phyloP scores from a whole-genome alignment of 2,329 filamentous ascomycete genomes.

The Ascomycota sp. region DNA sequence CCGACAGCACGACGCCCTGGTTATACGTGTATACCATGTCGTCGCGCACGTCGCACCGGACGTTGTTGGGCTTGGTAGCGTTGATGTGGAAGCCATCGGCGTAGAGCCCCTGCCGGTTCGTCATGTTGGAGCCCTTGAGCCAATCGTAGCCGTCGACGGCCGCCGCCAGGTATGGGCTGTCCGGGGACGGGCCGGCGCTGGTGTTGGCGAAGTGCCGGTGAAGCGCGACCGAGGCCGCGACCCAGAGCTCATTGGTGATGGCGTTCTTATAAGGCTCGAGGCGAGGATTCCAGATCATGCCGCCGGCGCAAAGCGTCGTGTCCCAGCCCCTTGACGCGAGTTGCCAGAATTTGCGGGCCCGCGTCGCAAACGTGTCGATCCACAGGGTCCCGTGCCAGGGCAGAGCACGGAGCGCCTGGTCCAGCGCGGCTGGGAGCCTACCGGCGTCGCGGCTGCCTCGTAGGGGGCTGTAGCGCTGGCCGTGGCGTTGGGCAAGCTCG shows the following conservation, averaged over 20 bases:
- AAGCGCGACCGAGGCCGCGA: conserved; percentile 69
- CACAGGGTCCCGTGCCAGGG: conserved; percentile 62
- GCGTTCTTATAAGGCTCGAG: conserved; percentile 80
- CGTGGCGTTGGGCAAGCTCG: conserved; percentile 53
- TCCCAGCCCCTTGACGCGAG: conserved; percentile 64
- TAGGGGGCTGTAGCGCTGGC: conserved; percentile 32
- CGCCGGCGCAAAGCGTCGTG: conserved; percentile 55
- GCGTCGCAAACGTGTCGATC: conserved; percentile 54
- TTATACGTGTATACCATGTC: conserved; percentile 92
- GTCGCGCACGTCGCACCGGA: conserved; percentile 56
- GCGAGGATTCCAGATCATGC: conserved; percentile 76
- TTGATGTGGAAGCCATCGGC: conserved; percentile 74
- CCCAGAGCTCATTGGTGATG: conserved; percentile 81
- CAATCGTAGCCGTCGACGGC: conserved; percentile 62
- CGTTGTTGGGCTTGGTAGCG: conserved; percentile 37
- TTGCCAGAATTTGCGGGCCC: conserved; percentile 69
- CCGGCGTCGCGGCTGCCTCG: conserved; percentile 2
- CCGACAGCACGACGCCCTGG: conserved; percentile 72
- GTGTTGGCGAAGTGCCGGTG: conserved; percentile 77
- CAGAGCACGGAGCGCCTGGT: conserved; percentile 9
- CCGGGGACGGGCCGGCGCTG: conserved; percentile 23
- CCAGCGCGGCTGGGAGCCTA: conserved; percentile 1
- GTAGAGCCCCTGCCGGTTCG: conserved; percentile 49
- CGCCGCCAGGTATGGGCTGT: conserved; percentile 35
- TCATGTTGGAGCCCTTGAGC: conserved; percentile 64